These are phyloP conservation scores for Colletotrichum tabaci DNA, from an alignment of 2,329 filamentous ascomycete genomes.

Conservation along the genomic window DNA sequence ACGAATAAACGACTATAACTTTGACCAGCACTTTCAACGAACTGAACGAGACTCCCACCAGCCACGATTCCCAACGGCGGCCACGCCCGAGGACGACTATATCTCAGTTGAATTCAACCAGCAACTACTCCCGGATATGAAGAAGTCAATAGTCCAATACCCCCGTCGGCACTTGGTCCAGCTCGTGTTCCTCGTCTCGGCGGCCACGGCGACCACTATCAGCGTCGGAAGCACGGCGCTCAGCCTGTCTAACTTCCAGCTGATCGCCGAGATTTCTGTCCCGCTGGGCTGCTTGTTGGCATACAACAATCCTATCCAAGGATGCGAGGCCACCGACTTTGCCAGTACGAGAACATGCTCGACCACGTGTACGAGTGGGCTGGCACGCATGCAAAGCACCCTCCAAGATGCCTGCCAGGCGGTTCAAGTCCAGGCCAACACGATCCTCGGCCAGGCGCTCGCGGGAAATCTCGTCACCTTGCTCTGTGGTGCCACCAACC, in stretches of 20 bases:
- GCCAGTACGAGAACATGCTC: slow-evolving; percentile 55
- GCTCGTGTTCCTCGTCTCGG: slow-evolving; percentile 29
- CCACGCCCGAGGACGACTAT: slow-evolving; percentile 4
- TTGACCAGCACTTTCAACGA: not conserved
- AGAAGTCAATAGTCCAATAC: slow-evolving; percentile 16
- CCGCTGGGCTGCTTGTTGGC: slow-evolving; percentile 57
- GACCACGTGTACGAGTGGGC: slow-evolving; percentile 50
- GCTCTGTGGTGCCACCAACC: slow-evolving; percentile 49
- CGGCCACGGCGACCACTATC: slow-evolving; percentile 27
- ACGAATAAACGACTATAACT: slow-evolving; percentile 10
- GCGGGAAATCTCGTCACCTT: slow-evolving; percentile 54
- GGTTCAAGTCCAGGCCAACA: slow-evolving; percentile 46
- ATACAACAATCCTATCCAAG: slow-evolving; percentile 58
- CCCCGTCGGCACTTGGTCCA: slow-evolving; percentile 18
- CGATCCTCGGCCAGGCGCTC: slow-evolving; percentile 56
- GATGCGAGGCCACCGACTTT: slow-evolving; percentile 57
- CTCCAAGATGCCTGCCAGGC: slow-evolving; percentile 49
- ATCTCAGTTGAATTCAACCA: not conserved
- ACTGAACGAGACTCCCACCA: not conserved
- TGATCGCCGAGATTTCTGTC: slow-evolving; percentile 54
- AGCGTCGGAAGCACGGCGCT: slow-evolving; percentile 29
- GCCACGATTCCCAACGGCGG: slow-evolving; percentile 15
- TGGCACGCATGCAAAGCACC: slow-evolving; percentile 48
- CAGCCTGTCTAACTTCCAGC: slow-evolving; percentile 57
- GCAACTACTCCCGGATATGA: slow-evolving; percentile 20